A percentile compares a stretch with the other conserved stretches of the same genome.
phyloP scores from a whole-genome alignment of 352 stramenopile genomes.

The Globisporangium takayamanum region DNA sequence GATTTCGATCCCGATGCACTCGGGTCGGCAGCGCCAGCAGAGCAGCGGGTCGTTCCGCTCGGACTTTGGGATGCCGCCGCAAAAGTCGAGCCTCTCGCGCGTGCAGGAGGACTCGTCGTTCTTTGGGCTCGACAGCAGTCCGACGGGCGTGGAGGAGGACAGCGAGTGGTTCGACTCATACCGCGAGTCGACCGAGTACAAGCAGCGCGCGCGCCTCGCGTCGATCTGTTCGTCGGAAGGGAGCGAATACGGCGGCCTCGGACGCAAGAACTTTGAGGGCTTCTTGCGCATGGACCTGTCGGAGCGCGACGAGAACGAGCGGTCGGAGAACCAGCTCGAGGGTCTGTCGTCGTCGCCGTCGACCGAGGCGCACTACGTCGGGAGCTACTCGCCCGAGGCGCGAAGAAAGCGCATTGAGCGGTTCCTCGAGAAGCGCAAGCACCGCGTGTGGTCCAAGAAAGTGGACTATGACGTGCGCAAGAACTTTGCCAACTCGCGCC shows the following conservation, averaged over 20 bases:
- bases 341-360: conserved; percentile 15
- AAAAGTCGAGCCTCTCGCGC: conserved; percentile 54
- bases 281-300: conserved; percentile 83
- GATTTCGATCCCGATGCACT: conserved; percentile 56
- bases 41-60: conserved; percentile 16
- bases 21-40: conserved; percentile 18
- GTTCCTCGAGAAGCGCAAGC: conserved; percentile 91
- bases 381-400: conserved; percentile 85
- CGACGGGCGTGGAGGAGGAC: conserved; percentile 62
- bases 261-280: conserved; percentile 66
- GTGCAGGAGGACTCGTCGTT: conserved; percentile 59
- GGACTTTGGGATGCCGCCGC: conserved; percentile 29
- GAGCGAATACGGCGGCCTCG: conserved; percentile 65
- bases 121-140: conserved; percentile 52
- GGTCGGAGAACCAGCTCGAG: conserved; percentile 20
- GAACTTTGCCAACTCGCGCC: conserved; percentile 97
- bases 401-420: conserved; percentile 80
- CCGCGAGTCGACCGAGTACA: conserved; percentile 54
- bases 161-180: conserved; percentile 56
- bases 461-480: conserved; percentile 99
- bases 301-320: conserved; percentile 31
- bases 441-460: conserved; percentile 94
- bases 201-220: conserved; percentile 54
- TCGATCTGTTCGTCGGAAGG: conserved; percentile 76
- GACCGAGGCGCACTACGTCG: conserved; percentile 63